Conservation (phyloP, 1,139 yeast species). For the Schwanniomyces etchellsii region DNA sequence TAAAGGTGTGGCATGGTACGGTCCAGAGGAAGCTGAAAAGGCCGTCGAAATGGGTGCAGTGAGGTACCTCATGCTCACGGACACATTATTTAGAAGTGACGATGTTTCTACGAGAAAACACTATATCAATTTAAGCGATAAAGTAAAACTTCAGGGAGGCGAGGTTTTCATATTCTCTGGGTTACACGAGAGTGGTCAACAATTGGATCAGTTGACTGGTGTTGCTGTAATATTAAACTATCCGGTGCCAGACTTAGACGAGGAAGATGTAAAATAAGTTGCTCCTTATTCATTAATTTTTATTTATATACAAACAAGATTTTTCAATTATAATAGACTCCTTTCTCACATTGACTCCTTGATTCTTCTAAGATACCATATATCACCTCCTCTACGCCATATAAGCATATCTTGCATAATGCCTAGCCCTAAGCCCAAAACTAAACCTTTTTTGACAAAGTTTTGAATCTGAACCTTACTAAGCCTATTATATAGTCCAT, state of each 20-base stretch:
- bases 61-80: constrained; percentile 68
- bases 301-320: background rate
- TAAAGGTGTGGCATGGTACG: constrained; percentile 90
- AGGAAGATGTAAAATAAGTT: constrained; percentile 38
- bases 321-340: constrained; percentile 4
- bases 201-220: constrained; percentile 84
- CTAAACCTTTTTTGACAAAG: constrained; percentile 48
- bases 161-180: constrained; percentile 78
- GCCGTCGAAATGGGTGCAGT: constrained; percentile 81
- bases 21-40: constrained; percentile 68
- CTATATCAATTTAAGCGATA: constrained; percentile 61
- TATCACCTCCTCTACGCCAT: constrained; percentile 50
- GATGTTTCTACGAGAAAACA: constrained; percentile 64
- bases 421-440: constrained; percentile 58
- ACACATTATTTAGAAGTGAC: constrained; percentile 71
- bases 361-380: constrained; percentile 49
- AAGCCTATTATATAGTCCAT: constrained; percentile 42
- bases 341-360: background rate
- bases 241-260: constrained; percentile 83
- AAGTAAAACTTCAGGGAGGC: constrained; percentile 68
- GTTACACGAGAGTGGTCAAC: constrained; percentile 85
- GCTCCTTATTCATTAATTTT: constrained; percentile 5
- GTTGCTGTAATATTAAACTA: constrained; percentile 82
- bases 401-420: constrained; percentile 60
- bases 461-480: constrained; percentile 42